phyloP scores from a whole-genome alignment of 2,329 filamentous ascomycete genomes.

The Colletotrichum horii region DNA sequence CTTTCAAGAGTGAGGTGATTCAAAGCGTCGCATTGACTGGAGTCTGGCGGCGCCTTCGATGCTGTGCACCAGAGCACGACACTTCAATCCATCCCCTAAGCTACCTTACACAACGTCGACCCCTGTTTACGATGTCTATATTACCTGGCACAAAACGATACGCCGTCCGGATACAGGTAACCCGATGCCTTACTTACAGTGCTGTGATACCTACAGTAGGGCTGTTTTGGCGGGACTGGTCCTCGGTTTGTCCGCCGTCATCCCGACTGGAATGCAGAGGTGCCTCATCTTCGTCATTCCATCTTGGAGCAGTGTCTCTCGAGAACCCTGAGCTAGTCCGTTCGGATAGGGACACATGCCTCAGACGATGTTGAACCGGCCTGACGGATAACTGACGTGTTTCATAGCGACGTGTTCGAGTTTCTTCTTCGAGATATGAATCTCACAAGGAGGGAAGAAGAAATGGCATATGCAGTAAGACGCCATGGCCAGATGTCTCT shows the following conservation, averaged over 20 bases:
- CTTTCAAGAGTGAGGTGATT: not conserved
- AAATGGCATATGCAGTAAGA: conserved; percentile 13
- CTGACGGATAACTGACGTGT: conserved; percentile 11
- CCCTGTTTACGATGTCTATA: not conserved
- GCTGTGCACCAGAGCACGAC: not conserved
- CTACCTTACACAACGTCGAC: not conserved
- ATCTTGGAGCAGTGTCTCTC: not conserved
- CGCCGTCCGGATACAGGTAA: not conserved
- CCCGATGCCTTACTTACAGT: not conserved
- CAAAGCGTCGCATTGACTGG: not conserved
- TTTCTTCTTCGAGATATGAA: conserved; percentile 1
- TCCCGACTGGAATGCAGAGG: not conserved
- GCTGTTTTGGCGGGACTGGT: not conserved
- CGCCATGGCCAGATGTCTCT: conserved; percentile 14
- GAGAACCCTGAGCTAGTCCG: not conserved
- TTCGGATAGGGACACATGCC: not conserved
- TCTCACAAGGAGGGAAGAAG: not conserved
- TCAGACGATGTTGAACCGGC: not conserved
- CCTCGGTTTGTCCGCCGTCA: not conserved
- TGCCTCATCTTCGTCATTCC: not conserved
- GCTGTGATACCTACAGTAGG: not conserved
- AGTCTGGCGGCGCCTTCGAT: not conserved
- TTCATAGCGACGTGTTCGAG: not conserved
- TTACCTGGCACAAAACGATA: not conserved
- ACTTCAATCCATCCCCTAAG: not conserved